Evolutionary conservation across 768 basidiomycete species (phyloP).

Genomic region (Trametes maxima): DNA sequence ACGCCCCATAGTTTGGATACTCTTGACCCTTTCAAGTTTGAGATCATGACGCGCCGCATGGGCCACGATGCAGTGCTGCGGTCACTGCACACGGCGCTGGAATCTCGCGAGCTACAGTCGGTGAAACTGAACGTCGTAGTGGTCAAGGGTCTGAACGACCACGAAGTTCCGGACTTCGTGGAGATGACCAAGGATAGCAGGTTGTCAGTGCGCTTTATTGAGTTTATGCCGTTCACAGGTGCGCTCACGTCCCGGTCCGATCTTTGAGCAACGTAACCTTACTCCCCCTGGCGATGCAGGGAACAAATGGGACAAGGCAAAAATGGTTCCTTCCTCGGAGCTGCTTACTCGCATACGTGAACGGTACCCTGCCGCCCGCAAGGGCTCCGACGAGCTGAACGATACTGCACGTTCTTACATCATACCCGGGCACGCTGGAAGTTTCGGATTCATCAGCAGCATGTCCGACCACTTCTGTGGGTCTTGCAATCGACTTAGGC

Average conservation of each 20-base stretch:
- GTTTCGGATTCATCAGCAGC: conserved; percentile 87
- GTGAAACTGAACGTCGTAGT: conserved; percentile 88
- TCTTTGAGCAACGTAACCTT: conserved; percentile 6
- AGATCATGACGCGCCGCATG: conserved; percentile 78
- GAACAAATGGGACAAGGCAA: conserved; percentile 81
- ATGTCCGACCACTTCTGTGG: conserved; percentile 94
- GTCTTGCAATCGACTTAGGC: conserved; percentile 78
- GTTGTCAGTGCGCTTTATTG: conserved; percentile 83
- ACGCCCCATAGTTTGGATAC: conserved; percentile 67
- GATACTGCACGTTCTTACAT: conserved; percentile 83
- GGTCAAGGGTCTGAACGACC: conserved; percentile 78
- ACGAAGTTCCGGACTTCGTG: conserved; percentile 79
- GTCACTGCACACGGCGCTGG: conserved; percentile 63
- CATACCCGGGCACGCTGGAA: conserved; percentile 70
- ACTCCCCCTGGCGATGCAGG: conserved; percentile 45
- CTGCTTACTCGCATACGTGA: conserved; percentile 54
- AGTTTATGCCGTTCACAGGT: conserved; percentile 93
- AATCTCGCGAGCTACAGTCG: conserved; percentile 49
- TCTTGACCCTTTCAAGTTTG: conserved; percentile 83
- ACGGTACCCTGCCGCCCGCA: conserved; percentile 52
- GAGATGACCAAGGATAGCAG: conserved; percentile 65
- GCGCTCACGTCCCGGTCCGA: background rate
- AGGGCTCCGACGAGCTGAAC: conserved; percentile 66
- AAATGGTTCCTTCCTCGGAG: conserved; percentile 78
- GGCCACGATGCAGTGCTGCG: conserved; percentile 78